phyloP scores from a whole-genome alignment of 2,329 filamentous ascomycete species.

The Reticulascus tulasneorum region DNA sequence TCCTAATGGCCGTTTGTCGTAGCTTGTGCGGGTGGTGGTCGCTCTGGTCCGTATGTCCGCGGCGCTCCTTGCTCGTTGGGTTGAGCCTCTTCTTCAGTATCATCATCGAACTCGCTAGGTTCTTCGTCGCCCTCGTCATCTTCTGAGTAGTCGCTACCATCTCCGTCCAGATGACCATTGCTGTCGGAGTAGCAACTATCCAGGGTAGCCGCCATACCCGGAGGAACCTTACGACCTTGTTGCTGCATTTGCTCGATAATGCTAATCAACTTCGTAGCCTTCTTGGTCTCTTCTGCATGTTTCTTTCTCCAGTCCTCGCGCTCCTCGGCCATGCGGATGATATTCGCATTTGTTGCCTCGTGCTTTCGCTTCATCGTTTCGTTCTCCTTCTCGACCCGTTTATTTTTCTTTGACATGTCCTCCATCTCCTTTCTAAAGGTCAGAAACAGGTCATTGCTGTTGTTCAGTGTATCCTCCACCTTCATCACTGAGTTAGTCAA shows the following conservation, averaged over 20 bases:
- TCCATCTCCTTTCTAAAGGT: constrained; percentile 99
- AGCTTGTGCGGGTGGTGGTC: constrained; percentile 35
- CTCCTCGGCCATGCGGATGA: constrained; percentile 95
- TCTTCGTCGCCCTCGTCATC: constrained; percentile 60
- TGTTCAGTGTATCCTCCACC: constrained; percentile 98
- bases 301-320: constrained; percentile 80
- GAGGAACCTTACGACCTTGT: constrained; percentile 74
- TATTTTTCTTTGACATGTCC: constrained; percentile 99
- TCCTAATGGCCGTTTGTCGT: constrained; percentile 42
- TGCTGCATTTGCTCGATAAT: constrained; percentile 96
- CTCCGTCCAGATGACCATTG: constrained; percentile 44
- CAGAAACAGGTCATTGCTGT: constrained; percentile 94
- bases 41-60: constrained; percentile 44
- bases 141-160: constrained; percentile 62
- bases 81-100: constrained; percentile 48
- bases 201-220: constrained; percentile 58
- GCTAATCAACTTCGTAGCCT: constrained; percentile 87
- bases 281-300: constrained; percentile 44
- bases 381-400: constrained; percentile 94
- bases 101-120: constrained; percentile 62
- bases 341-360: constrained; percentile 89
- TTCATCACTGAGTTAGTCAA: constrained; percentile 38
- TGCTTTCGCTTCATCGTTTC: constrained; percentile 87
- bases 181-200: constrained; percentile 56
- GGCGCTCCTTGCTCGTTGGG: constrained; percentile 29